Conservation (phyloP, 768 basidiomycete genomes). For the Rhodotorula taiwanensis region DNA sequence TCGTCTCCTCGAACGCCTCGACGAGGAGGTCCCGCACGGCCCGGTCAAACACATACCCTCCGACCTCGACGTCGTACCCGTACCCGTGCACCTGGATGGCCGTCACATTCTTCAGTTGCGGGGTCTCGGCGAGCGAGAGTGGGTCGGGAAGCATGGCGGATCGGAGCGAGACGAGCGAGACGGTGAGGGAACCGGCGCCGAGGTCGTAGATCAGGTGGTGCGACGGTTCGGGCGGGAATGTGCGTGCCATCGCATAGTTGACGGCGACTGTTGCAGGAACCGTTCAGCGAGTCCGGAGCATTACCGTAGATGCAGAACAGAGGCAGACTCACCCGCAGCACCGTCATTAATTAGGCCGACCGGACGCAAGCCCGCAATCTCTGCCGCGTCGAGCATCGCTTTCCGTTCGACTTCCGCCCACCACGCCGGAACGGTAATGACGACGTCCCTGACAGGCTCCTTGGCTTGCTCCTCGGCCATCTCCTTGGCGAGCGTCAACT, state of each 20-base stretch:
- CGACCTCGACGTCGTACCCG: slow-evolving; percentile 67
- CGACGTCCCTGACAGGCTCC: slow-evolving; percentile 73
- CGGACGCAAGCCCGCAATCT: slow-evolving; percentile 76
- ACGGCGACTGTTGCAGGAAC: slow-evolving; percentile 60
- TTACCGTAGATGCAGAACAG: no score
- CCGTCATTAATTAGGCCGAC: slow-evolving; percentile 87
- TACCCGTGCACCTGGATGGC: slow-evolving; percentile 66
- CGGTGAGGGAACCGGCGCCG: slow-evolving; percentile 72
- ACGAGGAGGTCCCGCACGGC: slow-evolving; percentile 73
- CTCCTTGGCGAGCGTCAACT: slow-evolving; percentile 79
- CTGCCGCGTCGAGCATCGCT: slow-evolving; percentile 83
- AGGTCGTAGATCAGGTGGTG: slow-evolving; percentile 91
- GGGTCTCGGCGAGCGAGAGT: slow-evolving; percentile 40
- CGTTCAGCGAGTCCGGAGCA: no score
- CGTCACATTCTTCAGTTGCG: slow-evolving; percentile 45
- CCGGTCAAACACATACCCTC: slow-evolving; percentile 79
- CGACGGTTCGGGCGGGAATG: slow-evolving; percentile 63
- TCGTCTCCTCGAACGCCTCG: slow-evolving; percentile 64
- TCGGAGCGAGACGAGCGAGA: slow-evolving; percentile 67
- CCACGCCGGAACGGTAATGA: slow-evolving; percentile 79
- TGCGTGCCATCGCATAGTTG: slow-evolving; percentile 95
- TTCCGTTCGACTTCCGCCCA: slow-evolving; percentile 86
- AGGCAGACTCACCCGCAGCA: slow-evolving; percentile 52
- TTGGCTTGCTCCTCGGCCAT: slow-evolving; percentile 67
- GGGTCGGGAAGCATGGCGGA: slow-evolving; percentile 49